A percentile compares a stretch with the other conserved stretches of the same genome.
These are phyloP conservation scores for Eimeria falciformis DNA, from an alignment of 169 alveolate species.

Conservation along the genomic window DNA sequence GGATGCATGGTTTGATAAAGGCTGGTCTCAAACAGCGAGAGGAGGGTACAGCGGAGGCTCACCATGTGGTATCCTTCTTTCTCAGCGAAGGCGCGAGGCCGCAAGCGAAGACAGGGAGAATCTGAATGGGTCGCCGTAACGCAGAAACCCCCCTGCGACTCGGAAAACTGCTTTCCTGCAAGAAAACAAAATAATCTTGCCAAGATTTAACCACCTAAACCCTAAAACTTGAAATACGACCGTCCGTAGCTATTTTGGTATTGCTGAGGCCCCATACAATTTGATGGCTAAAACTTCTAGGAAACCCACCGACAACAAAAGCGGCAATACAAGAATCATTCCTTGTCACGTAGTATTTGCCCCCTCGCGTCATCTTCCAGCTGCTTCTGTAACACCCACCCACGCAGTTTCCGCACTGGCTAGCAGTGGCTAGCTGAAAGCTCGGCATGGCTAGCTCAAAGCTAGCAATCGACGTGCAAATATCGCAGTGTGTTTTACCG, in stretches of 20 bases:
- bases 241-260: too few species aligned
- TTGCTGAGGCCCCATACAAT: too few species aligned
- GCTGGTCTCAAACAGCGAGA: background rate
- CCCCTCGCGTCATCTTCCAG: constrained; percentile 82
- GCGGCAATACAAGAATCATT: constrained; percentile 93
- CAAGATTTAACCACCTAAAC: background rate
- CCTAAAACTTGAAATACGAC: too few species aligned
- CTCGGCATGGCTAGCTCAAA: too few species aligned
- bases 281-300: background rate
- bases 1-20: background rate
- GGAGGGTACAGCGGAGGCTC: too few species aligned
- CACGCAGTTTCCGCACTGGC: constrained; percentile 91
- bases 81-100: constrained; percentile 92
- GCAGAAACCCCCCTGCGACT: constrained; percentile 83
- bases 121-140: constrained; percentile 96
- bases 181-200: background rate
- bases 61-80: constrained; percentile 81
- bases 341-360: constrained; percentile 91
- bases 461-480: background rate
- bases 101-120: constrained; percentile 95
- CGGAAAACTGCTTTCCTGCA: background rate
- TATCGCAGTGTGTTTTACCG: constrained; percentile 52
- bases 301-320: constrained; percentile 89
- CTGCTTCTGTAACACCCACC: constrained; percentile 68
- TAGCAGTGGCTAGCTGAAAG: background rate